Base-by-base conservation (phyloP, 1,284 basidiomycete species). In the Chondrostereum purpureum region DNA sequence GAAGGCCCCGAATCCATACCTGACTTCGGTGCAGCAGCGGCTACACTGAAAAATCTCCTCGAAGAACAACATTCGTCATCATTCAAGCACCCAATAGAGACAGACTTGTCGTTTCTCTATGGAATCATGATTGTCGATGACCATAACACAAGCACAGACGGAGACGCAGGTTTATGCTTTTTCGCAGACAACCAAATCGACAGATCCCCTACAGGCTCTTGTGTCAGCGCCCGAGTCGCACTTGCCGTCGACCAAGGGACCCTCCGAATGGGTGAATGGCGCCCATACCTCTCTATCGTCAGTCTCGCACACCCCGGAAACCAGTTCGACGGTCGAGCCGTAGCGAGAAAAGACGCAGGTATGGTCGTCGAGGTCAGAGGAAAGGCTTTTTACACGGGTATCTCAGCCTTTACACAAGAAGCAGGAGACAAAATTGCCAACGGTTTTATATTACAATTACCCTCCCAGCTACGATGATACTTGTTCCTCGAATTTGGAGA, bases 121-220 rank as follows among this genome's bases (percentile, higher is more conserved):
- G 63, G 66, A 14, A 59, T 68, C 24, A 68, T 68, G 44, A 59
- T 69, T 5, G 57, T 60, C n/a, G 67, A 69, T 43, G 24, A 41
- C 17, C 14, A 24, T 44, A 20, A 24, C 34, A 20, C 17, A 50
- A 43, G 5, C 17, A 2, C n/a, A 14, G 43, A 17, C 27, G 52
- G 50, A 27, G 60, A 65, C 42, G 45, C 58, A 10, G 64, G 66
- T 14, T 46, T 67, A 17, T 67, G 65, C 48, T 68, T 69, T 50
- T 73, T 70, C 44, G 68, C 67, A 4, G 59, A 69, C 48, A 63
- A 64, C 45, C 64, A 69, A 54, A 54, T 72, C 21, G 70, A 72
- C 54, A 59, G 70, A 42, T 70, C 68, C 39, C 69, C 70, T 2
- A 64, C 61, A 3, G 70, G 70, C 5, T 68, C 65, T 5, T 64